These are phyloP conservation scores for Pleurotus pulmonarius DNA, from an alignment of 768 basidiomycete genomes.

Conservation along the genomic window DNA sequence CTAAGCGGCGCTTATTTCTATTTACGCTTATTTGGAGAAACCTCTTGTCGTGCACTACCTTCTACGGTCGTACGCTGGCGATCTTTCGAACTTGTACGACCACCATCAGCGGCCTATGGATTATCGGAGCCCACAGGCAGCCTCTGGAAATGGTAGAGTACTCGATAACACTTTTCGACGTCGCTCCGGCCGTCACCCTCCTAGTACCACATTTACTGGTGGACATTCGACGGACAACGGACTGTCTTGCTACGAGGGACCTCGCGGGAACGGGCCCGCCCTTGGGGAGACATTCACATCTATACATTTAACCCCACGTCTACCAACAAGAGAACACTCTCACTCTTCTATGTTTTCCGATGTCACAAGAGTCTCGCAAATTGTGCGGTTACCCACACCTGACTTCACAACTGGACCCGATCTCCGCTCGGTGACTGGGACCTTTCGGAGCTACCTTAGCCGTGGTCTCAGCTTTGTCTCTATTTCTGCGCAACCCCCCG, in stretches of 20 bases:
- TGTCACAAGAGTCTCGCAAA: slow-evolving; percentile 5
- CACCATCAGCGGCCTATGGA: not conserved
- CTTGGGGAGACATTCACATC: not conserved
- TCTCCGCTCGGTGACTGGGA: not conserved
- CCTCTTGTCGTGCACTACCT: too few relatives aligned
- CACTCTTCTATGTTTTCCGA: slow-evolving; percentile 6
- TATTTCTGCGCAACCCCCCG: slow-evolving; percentile 5
- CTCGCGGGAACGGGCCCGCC: not conserved
- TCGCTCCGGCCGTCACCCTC: not conserved
- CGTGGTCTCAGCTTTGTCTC: slow-evolving; percentile 17
- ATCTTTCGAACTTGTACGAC: not conserved
- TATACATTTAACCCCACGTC: not conserved
- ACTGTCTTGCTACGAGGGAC: not conserved
- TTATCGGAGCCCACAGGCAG: not conserved
- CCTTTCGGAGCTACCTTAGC: slow-evolving; percentile 13
- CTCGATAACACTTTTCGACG: not conserved
- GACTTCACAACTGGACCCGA: slow-evolving; percentile 12
- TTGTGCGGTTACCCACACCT: slow-evolving; percentile 16
- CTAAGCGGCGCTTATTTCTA: too few relatives aligned
- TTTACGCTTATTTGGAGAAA: too few relatives aligned
- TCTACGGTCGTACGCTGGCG: too few relatives aligned
- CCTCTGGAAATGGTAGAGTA: not conserved
- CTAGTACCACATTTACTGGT: not conserved
- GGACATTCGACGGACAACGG: not conserved
- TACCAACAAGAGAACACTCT: not conserved